Evolutionary conservation across 1,139 yeast species (phyloP).

Genomic region (Hemisphaericaspora xylanilytica): DNA sequence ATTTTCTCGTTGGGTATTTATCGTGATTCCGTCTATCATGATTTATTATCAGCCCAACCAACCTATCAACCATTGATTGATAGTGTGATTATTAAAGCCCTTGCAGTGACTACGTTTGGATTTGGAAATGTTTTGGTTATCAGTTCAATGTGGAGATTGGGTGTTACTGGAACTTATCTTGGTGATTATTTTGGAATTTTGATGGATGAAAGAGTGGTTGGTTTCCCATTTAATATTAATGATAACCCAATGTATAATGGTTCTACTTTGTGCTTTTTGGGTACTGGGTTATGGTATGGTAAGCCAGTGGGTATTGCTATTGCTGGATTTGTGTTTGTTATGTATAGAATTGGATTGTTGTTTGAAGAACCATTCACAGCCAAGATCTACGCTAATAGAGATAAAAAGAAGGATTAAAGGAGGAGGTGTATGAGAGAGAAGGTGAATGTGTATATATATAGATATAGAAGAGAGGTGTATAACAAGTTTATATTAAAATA

Average conservation of each 20-base stretch:
- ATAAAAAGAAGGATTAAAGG: slow-evolving; percentile 4
- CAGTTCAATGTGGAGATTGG: slow-evolving; percentile 88
- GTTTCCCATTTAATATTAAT: slow-evolving; percentile 87
- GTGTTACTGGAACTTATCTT: slow-evolving; percentile 92
- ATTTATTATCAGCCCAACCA: slow-evolving; percentile 52
- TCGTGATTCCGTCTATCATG: slow-evolving; percentile 75
- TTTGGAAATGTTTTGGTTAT: slow-evolving; percentile 79
- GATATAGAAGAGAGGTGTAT: no score
- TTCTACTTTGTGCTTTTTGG: slow-evolving; percentile 82
- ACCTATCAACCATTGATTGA: slow-evolving; percentile 50
- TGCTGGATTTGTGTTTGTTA: slow-evolving; percentile 66
- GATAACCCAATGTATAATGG: slow-evolving; percentile 98
- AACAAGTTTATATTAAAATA: slow-evolving; percentile 4
- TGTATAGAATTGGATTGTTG: slow-evolving; percentile 79
- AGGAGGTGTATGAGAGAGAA: background rate
- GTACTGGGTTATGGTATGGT: slow-evolving; percentile 83
- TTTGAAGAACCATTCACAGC: slow-evolving; percentile 98
- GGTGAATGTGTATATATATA: background rate
- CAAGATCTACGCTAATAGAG: slow-evolving; percentile 61
- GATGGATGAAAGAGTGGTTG: slow-evolving; percentile 87
- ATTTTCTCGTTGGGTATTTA: slow-evolving; percentile 82
- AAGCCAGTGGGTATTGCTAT: slow-evolving; percentile 86
- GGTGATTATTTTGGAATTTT: slow-evolving; percentile 97
- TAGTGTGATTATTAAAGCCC: slow-evolving; percentile 30
- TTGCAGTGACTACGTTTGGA: slow-evolving; percentile 45